These are phyloP conservation scores for Ottelia alismoides DNA, from an alignment of 106 monocot genomes.

Conservation along the genomic window DNA sequence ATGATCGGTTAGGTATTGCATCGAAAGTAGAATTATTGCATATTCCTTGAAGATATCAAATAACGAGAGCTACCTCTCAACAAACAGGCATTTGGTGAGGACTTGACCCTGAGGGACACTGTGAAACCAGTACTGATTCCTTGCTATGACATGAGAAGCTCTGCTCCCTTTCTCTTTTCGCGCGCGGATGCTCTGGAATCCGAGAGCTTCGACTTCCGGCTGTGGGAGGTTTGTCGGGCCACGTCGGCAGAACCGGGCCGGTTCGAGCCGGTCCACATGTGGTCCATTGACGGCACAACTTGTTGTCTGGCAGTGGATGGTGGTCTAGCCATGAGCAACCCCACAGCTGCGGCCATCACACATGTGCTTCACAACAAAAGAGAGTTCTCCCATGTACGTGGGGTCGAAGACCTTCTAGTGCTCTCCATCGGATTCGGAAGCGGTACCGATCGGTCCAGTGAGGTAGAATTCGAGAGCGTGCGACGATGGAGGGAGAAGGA, in stretches of 20 bases:
- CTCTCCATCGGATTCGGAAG: background rate
- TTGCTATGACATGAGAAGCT: slow-evolving; percentile 40
- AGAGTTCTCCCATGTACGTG: background rate
- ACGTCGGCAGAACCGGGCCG: slow-evolving; percentile 15
- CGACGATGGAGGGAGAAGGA: background rate
- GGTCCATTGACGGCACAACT: slow-evolving; percentile 3
- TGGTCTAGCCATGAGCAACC: slow-evolving; percentile 2
- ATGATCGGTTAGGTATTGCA: too few relatives aligned
- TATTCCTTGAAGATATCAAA: too few relatives aligned
- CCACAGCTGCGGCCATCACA: slow-evolving; percentile 5
- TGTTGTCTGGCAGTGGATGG: slow-evolving; percentile 2
- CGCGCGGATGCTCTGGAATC: slow-evolving; percentile 58
- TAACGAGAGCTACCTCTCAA: too few relatives aligned
- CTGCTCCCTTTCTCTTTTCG: slow-evolving; percentile 58
- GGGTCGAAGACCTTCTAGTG: slow-evolving; percentile 3
- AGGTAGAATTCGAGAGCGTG: background rate
- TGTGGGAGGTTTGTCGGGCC: slow-evolving; percentile 41
- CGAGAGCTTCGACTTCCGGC: slow-evolving; percentile 34
- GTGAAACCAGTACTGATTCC: slow-evolving; percentile 52
- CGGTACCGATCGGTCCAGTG: background rate
- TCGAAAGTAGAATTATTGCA: too few relatives aligned
- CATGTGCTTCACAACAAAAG: slow-evolving; percentile 1
- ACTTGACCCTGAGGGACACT: slow-evolving; percentile 31
- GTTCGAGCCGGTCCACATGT: background rate
- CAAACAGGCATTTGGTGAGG: slow-evolving; percentile 23